Conservation (phyloP, 2,329 filamentous ascomycete genomes). For the Aspergillus melleus region DNA sequence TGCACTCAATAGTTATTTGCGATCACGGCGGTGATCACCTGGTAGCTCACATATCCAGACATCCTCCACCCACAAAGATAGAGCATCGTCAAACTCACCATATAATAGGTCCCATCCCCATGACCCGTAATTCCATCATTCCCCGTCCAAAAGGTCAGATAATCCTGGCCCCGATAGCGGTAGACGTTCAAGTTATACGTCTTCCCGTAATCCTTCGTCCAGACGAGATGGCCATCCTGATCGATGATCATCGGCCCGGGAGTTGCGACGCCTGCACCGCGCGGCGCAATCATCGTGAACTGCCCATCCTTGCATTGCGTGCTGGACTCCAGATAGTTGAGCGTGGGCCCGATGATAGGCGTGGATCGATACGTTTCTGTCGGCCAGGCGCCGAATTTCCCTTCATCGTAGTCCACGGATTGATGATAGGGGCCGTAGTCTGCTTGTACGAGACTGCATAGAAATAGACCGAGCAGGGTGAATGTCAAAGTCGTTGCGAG, state of each 20-base stretch:
- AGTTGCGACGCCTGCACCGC: conserved; percentile 32
- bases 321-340: conserved; percentile 27
- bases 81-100: conserved; percentile 32
- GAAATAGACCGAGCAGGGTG: neutral
- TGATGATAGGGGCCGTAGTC: conserved; percentile 16
- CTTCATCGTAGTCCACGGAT: conserved; percentile 19
- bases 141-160: conserved; percentile 54
- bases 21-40: no score
- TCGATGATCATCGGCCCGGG: conserved; percentile 49
- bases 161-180: conserved; percentile 44
- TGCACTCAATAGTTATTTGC: no score
- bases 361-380: conserved; percentile 27
- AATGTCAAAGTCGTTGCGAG: conserved; percentile 3
- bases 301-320: conserved; percentile 38
- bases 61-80: neutral
- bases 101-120: conserved; percentile 49
- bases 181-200: conserved; percentile 51
- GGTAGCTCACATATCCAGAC: no score
- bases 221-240: conserved; percentile 46
- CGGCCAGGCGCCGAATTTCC: conserved; percentile 26
- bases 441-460: conserved; percentile 5
- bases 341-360: conserved; percentile 22
- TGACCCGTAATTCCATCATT: conserved; percentile 47
- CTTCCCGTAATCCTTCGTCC: conserved; percentile 42
- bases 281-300: conserved; percentile 44